Evolutionary conservation across 2,329 filamentous ascomycete genomes (phyloP), one percentile per base, ranked within the genome.

Genomic region (Fonsecaea pugnacius): DNA sequence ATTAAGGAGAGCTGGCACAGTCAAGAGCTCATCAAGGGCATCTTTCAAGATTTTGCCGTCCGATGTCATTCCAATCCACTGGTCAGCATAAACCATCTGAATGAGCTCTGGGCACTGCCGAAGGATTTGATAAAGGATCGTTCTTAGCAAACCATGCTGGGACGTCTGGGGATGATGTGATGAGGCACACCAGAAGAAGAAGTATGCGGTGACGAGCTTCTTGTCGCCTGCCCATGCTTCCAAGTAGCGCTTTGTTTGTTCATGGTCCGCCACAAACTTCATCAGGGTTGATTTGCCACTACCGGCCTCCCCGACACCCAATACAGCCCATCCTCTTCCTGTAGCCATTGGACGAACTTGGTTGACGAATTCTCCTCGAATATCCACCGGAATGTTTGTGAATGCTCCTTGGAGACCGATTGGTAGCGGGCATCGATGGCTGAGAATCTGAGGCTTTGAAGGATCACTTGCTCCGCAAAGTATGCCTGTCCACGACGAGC

Each of bases 211-310:
- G n/a, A 46, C 24, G 9, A 64, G 51, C 12, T 46, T 32, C 18
- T 56, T 51, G n/a, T 36, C 32, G 48, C 50, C 40, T 32, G 57
- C 35, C 62, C 62, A 64, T 30, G n/a, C 27, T 27, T 36, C 21
- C 9, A 64, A 46, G 3, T 18, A 30, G 18, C 35, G 21, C 33
- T 50, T 21, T 8, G 54, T 57, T 21, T 40, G 18, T 3, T 54
- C 24, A 6, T 64, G 32, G n/a, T 52, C 18, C 2, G 38, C 18
- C 16, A 64, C 36, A 40, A 54, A 64, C 48, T 64, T 64, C 62
- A 64, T 64, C n/a, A 64, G 57, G 12, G 62, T 64, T 7, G 62
- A 64, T 43, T 64, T 64, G 30, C 62, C 62, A 51, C 30, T 55
- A 4, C 21, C 62, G 10, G 62, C 38, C 56, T 64, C 3, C 62